A percentile compares a stretch with the other conserved stretches of the same genome.
These are phyloP conservation scores for Zasmidium cellare DNA, from an alignment of 2,329 filamentous ascomycete species.

Conservation along the genomic window DNA sequence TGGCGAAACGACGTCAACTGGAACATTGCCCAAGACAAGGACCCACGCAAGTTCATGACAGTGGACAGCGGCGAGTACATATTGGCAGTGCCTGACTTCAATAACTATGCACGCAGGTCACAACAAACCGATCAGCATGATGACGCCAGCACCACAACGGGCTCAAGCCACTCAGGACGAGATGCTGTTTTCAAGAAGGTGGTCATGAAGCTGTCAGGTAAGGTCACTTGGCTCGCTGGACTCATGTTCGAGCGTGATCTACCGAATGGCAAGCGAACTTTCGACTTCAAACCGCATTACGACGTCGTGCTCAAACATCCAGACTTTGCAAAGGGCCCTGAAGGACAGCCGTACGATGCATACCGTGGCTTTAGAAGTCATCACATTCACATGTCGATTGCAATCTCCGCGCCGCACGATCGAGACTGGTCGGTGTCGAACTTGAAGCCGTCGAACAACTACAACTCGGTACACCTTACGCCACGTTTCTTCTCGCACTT, in stretches of 20 bases:
- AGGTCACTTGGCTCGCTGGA: slow-evolving; percentile 88
- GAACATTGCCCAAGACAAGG: slow-evolving; percentile 79
- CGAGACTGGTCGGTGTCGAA: slow-evolving; percentile 81
- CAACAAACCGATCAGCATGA: slow-evolving; percentile 49
- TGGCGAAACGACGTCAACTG: slow-evolving; percentile 93
- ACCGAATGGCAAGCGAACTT: slow-evolving; percentile 70
- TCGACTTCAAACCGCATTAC: slow-evolving; percentile 90
- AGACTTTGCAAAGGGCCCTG: slow-evolving; percentile 62
- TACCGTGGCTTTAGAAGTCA: slow-evolving; percentile 95
- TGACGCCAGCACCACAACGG: slow-evolving; percentile 58
- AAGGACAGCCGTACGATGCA: slow-evolving; percentile 74
- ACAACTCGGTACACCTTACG: slow-evolving; percentile 93
- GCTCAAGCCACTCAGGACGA: slow-evolving; percentile 65
- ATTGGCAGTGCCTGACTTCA: slow-evolving; percentile 90
- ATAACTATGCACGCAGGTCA: slow-evolving; percentile 75
- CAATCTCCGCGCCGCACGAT: slow-evolving; percentile 81
- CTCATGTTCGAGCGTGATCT: slow-evolving; percentile 89
- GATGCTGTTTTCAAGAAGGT: slow-evolving; percentile 96
- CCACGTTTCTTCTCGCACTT: slow-evolving; percentile 98
- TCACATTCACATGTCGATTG: slow-evolving; percentile 93
- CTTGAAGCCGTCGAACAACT: slow-evolving; percentile 77
- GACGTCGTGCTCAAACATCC: slow-evolving; percentile 84
- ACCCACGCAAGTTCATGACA: slow-evolving; percentile 91
- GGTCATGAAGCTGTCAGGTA: slow-evolving; percentile 96
- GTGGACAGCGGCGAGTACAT: slow-evolving; percentile 96